Conservation (phyloP, 2,329 filamentous ascomycete genomes). For the Cladosporium sp. region DNA sequence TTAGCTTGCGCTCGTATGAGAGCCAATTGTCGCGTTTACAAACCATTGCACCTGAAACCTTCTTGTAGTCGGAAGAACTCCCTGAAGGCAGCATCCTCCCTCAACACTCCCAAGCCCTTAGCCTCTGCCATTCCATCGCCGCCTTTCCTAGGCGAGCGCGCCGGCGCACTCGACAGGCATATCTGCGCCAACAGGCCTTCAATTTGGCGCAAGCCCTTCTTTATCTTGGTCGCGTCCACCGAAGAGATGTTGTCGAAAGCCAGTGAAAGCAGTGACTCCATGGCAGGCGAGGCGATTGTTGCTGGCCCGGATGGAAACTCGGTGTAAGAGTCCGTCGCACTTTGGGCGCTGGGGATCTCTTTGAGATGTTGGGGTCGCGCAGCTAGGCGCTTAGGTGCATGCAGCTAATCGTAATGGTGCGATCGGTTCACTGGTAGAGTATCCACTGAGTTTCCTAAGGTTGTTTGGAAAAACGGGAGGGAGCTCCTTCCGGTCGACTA, state of each 20-base stretch:
- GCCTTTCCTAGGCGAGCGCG: slow-evolving; percentile 26
- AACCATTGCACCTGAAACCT: slow-evolving; percentile 93
- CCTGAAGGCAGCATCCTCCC: slow-evolving; percentile 80
- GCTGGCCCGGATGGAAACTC: neutral
- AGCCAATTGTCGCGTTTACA: slow-evolving; percentile 15
- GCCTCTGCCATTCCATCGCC: slow-evolving; percentile 19
- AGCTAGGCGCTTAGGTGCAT: slow-evolving; percentile 8
- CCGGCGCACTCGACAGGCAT: slow-evolving; percentile 62
- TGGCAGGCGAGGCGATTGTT: slow-evolving; percentile 36
- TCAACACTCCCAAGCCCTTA: slow-evolving; percentile 66
- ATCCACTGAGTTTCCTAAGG: neutral
- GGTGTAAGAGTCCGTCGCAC: neutral
- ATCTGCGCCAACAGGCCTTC: slow-evolving; percentile 92
- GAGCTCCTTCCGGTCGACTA: neutral
- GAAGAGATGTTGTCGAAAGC: slow-evolving; percentile 96
- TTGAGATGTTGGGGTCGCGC: slow-evolving; percentile 3
- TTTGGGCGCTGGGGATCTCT: neutral
- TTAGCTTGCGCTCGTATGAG: slow-evolving; percentile 11
- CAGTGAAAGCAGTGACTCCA: slow-evolving; percentile 88
- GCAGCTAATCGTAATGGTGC: slow-evolving; percentile 7
- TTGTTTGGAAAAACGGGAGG: neutral
- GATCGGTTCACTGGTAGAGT: neutral
- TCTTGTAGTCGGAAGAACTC: slow-evolving; percentile 97
- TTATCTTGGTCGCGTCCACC: slow-evolving; percentile 81
- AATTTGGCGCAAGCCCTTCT: slow-evolving; percentile 89